Evolutionary conservation across 345 rosid species (phyloP).

Genomic region (Ceriops decandra): DNA sequence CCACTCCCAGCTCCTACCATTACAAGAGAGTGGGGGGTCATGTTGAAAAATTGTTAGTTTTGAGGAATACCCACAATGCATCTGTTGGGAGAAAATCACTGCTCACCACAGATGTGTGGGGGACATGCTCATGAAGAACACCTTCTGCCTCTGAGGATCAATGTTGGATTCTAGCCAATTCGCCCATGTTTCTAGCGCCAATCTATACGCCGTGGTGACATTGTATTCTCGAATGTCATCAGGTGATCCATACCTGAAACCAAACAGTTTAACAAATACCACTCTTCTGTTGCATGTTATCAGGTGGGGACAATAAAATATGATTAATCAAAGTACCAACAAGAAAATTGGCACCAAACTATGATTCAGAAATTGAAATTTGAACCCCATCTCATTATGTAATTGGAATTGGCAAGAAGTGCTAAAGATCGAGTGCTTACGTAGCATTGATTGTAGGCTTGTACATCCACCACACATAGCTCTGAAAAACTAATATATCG

Average conservation of each 20-base stretch:
- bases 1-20: constrained; percentile 94
- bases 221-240: constrained; percentile 51
- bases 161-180: constrained; percentile 68
- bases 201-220: constrained; percentile 65
- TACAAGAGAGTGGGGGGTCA: too few relatives aligned
- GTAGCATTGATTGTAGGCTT: constrained; percentile 78
- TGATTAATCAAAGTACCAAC: too few relatives aligned
- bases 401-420: too few relatives aligned
- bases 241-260: constrained; percentile 51
- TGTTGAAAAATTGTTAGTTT: too few relatives aligned
- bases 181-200: constrained; percentile 82
- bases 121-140: constrained; percentile 90
- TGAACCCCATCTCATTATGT: too few relatives aligned
- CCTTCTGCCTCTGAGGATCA: constrained; percentile 59
- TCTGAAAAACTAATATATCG: constrained; percentile 71
- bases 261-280: background rate
- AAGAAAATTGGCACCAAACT: too few relatives aligned
- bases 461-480: constrained; percentile 98
- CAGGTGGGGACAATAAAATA: too few relatives aligned
- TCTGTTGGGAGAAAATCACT: background rate
- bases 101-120: constrained; percentile 88
- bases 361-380: too few relatives aligned
- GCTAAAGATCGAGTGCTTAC: constrained; percentile 31
- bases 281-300: too few relatives aligned
- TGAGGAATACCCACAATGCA: too few relatives aligned